Base-by-base conservation (phyloP, 2,329 filamentous ascomycete species). In the Exophiala bonariae region DNA sequence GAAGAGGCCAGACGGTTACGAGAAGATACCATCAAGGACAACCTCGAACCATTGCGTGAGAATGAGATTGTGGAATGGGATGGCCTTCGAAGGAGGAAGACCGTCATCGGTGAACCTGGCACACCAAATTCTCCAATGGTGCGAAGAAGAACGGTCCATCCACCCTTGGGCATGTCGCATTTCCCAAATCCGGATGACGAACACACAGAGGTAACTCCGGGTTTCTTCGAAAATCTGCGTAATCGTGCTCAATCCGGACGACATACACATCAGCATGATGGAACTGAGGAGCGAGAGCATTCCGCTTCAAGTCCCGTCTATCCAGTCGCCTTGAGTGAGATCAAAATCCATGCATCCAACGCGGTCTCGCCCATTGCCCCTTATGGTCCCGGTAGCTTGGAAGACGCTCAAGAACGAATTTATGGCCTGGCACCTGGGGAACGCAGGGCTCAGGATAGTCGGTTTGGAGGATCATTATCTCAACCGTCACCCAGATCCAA, bases 21-120 rank as follows among this genome's bases (percentile, higher is more conserved):
- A 50, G 85, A 91, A 59, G 92, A 97, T 61, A 88, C 84, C 63
- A 71, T 80, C 60, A 74, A 77, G 56, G 86, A 90, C 58, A 71
- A 75, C 37, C 83, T 95, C 65, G 82, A 84, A 47, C 80, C 88
- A 2, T 86, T 95, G 42, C 81, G 78, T 37, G 90, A 96, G 62
- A 82, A 89, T 56, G 89, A 90, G 18, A 75, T 82, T 22, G 86
- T 89, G 52, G 90, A 97, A 68, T 99, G 90, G 85, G 93, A 97
- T 68, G 93, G 93, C 3, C 70, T 99, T 41, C 80, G 92, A 60
- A 78, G 90, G 59, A 79, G 93, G 42, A 81, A 75, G 63, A 85
- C 81, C 2, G 66, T 82, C 35, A 55, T 78, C 16, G 74, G 72
- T 18, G 64, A 72, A 32, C 69, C 54, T 39, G 67, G 63, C 60